A percentile compares a stretch with the other conserved stretches of the same genome.
These are phyloP conservation scores for Stephania yunnanensis DNA, from an alignment of 164 flowering plant genomes.

Conservation along the genomic window DNA sequence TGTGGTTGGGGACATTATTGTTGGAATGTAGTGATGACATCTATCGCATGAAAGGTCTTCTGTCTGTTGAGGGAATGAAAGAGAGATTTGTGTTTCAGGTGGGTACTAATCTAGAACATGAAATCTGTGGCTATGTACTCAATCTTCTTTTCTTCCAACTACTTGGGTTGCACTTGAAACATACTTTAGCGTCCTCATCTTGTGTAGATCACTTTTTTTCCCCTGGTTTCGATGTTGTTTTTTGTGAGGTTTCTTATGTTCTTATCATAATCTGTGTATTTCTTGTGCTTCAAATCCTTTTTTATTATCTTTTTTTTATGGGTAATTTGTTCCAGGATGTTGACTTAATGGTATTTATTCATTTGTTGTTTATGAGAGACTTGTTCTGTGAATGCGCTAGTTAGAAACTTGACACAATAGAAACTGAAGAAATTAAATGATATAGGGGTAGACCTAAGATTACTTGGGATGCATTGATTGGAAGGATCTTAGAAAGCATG, in stretches of 20 bases:
- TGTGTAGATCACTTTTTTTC: background rate
- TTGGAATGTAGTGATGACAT: slow-evolving; percentile 89
- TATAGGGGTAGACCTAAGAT: no score
- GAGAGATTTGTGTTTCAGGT: slow-evolving; percentile 99
- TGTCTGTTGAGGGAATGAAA: slow-evolving; percentile 84
- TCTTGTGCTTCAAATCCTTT: background rate
- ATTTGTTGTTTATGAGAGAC: no score
- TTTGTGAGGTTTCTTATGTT: background rate
- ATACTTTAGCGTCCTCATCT: no score
- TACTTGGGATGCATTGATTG: no score
- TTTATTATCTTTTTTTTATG: background rate
- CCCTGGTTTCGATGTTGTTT: background rate
- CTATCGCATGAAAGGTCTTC: slow-evolving; percentile 93
- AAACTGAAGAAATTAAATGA: no score
- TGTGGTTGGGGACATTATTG: slow-evolving; percentile 85
- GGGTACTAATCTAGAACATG: background rate
- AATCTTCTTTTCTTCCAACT: background rate
- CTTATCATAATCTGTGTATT: background rate
- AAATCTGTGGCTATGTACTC: background rate
- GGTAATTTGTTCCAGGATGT: background rate
- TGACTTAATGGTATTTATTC: background rate
- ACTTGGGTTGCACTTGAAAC: background rate
- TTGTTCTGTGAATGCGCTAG: no score
- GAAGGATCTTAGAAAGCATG: no score
- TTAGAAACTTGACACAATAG: no score